Percentiles rank a stretch among this genome's conserved stretches.
Conservation (phyloP, 2,329 filamentous ascomycete genomes). For the Allantophomopsis cytisporea region DNA sequence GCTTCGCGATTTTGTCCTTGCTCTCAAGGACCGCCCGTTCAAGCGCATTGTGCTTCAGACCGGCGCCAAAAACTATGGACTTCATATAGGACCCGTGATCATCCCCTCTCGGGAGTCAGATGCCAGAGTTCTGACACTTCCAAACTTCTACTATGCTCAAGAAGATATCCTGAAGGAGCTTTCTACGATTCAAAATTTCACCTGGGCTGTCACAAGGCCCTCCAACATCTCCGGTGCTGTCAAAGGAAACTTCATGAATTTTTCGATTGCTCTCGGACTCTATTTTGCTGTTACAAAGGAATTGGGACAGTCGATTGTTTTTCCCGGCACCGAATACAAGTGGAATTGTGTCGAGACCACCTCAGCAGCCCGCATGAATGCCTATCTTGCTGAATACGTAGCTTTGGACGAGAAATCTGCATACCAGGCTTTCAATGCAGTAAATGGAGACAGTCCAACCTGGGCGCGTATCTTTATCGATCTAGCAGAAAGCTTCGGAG, state of each 20-base stretch:
- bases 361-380: constrained; percentile 30
- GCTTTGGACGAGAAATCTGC: constrained; percentile 24
- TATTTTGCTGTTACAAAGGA: constrained; percentile 33
- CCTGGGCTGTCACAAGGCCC: not conserved
- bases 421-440: constrained; percentile 34
- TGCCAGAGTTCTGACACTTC: not conserved
- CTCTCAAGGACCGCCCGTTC: too few relatives aligned
- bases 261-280: constrained; percentile 30
- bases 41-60: not conserved
- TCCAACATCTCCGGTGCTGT: not conserved
- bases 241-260: constrained; percentile 32
- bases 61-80: not conserved
- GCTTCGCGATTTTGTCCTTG: too few relatives aligned
- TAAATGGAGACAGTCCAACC: constrained; percentile 28
- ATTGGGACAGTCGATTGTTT: constrained; percentile 25
- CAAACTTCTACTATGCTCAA: not conserved
- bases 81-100: not conserved
- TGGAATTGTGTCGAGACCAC: constrained; percentile 29
- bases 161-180: not conserved
- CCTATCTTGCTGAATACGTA: constrained; percentile 34
- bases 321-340: constrained; percentile 25
- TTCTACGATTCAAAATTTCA: not conserved
- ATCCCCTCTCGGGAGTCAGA: not conserved
- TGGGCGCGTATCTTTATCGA: constrained; percentile 17
- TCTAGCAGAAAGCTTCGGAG: too few relatives aligned